Base-by-base conservation (phyloP, 352 stramenopile genomes). In the Aphanomyces cochlioides region DNA sequence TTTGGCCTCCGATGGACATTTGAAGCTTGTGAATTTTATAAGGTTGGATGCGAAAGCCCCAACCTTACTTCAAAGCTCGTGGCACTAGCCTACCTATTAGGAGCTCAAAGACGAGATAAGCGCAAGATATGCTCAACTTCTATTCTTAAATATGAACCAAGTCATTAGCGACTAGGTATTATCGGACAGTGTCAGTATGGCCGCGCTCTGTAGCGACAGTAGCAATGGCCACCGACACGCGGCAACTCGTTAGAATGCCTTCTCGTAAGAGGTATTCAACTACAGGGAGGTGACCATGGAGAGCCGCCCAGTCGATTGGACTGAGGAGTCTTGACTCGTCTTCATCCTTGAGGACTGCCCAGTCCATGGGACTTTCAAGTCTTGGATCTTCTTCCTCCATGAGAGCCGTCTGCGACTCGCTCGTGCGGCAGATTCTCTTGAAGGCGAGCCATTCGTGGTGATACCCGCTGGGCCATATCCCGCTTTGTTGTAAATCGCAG, bases 361-460 rank as follows among this genome's bases (percentile, higher is more conserved):
- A 15, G 17, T 58, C 50, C 50, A 58, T 36, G 50, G 13, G 50
- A n/a, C 43, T n/a, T n/a, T 50, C 43, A 28, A 28, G 28, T 28
- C 28, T 28, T 28, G 28, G 28, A 50, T 50, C 43, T 50, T 50
- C 43, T n/a, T 50, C 43, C 10, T 50, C 43, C 10, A 50, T 50
- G 43, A n/a, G 10, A 50, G 17, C 17, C 43, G 43, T 50, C 43
- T 50, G 43, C 10, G 10, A n/a, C 43, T 12, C 50, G 50, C 7
- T 19, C 50, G 17, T 36, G 50, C 1, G 17, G 50, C 8, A 37
- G 8, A 58, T 58, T 17, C 17, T 58, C 17, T 8, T 58, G 15
- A 53, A 53, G 50, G 50, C 21, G 2, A 58, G 17, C 50, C 50
- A 58, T 58, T 58, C 50, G 17, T 58, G 50, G 50, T 28, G 50